Evolutionary conservation across 371 early-diverging fungal species (phyloP), one percentile per base, ranked within the genome.

Genomic region (Mortierella sp.): DNA sequence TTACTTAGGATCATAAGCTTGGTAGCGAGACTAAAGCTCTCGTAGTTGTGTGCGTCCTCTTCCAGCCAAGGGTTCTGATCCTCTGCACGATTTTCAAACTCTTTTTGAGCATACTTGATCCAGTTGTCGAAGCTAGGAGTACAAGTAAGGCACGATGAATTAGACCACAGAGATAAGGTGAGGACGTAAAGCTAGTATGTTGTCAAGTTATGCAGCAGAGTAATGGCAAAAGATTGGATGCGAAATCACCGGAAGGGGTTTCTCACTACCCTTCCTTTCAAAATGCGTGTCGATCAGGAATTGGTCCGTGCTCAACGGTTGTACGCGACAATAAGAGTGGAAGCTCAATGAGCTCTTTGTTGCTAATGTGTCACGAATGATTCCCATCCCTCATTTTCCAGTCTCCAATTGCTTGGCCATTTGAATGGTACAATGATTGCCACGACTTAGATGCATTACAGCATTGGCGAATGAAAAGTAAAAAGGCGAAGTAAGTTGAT

Each of bases 81-180:
- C 13, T 53, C 64, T 45, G 73, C 80, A 32, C 87, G 84, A 35
- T 86, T 87, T 28, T 85, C 86, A 40, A 86, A 87, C 67, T 90
- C 90, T 60, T 83, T 84, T 3, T 83, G 75, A 64, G 87, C 85
- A 49, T 87, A 87, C 55, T 63, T 79, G 73, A 87, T 86, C 92
- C 92, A 91, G 47, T 85, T 90, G 32, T 87, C 86, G 13, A 76
- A 68, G 37, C 91, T 91, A 83, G 17, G 10, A 10, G 10, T 3
- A 10, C 3, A 22, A n/a, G 23, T 19, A n/a, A 15, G 31, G 15
- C 13, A 23, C 31, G 31, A 56, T 9, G 31, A 29, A 26, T 10
- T 22, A 56, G 34, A n/a, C 9, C 9, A 34, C 2, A 58, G 35
- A 2, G 32, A n/a, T 7, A 34, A 4, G 32, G 56, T 19, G 34